These are phyloP conservation scores for Scutellaria barbata DNA, from an alignment of 257 asterid genomes.

Conservation along the genomic window DNA sequence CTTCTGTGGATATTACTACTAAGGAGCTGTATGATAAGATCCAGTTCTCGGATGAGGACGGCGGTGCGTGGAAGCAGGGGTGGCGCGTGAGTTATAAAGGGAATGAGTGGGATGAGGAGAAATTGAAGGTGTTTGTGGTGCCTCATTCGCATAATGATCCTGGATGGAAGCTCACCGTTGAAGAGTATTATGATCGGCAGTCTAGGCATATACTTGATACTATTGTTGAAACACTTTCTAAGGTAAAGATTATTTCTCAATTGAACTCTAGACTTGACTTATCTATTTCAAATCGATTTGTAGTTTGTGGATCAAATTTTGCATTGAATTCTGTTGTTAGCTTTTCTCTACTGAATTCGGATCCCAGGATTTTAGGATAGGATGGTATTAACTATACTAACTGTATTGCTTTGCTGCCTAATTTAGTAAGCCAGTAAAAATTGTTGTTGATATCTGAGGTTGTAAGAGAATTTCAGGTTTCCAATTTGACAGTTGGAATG, in stretches of 20 bases:
- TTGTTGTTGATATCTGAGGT: constrained; percentile 16
- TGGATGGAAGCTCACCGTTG: constrained; percentile 96
- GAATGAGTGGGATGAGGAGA: constrained; percentile 92
- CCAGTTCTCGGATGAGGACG: constrained; percentile 88
- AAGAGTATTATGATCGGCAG: constrained; percentile 90
- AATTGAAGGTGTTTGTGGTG: constrained; percentile 86
- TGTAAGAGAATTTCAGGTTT: constrained; percentile 6
- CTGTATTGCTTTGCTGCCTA: constrained; percentile 4
- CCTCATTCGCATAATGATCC: constrained; percentile 99
- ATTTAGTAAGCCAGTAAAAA: neutral
- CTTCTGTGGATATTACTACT: constrained; percentile 83
- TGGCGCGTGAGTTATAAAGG: constrained; percentile 91
- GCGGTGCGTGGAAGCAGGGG: constrained; percentile 98
- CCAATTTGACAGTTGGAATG: constrained; percentile 6
- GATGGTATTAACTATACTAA: neutral
- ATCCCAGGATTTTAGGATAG: neutral
- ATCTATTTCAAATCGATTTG: constrained; percentile 2
- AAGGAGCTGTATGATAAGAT: constrained; percentile 88
- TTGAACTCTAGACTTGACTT: constrained; percentile 3
- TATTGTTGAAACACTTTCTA: constrained; percentile 78
- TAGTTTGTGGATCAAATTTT: constrained; percentile 3
- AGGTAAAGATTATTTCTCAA: constrained; percentile 46
- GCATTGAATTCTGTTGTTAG: constrained; percentile 21
- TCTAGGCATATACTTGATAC: constrained; percentile 88
- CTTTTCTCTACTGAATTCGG: neutral